Evolutionary conservation across 164 flowering plant genomes (phyloP).

Genomic region (Dillenia turbinata): DNA sequence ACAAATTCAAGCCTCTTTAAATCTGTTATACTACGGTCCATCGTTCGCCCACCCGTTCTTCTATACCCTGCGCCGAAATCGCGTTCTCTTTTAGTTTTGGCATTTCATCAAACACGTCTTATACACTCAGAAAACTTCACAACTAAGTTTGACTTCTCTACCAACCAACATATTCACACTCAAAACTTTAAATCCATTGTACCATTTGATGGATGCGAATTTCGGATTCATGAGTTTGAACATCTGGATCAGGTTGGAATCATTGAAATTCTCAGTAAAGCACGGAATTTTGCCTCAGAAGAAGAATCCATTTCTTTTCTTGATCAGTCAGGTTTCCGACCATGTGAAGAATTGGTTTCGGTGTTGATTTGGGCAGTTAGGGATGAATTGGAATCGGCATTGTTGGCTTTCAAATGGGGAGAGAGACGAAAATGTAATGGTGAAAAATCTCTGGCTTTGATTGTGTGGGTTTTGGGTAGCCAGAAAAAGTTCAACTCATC

Average conservation of each 20-base stretch:
- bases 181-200: no score
- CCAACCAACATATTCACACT: conserved; percentile 8
- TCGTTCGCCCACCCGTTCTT: conserved; percentile 7
- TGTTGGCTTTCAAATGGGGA: conserved; percentile 75
- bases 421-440: conserved; percentile 33
- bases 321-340: conserved; percentile 34
- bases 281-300: conserved; percentile 30
- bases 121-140: conserved; percentile 5
- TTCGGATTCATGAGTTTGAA: neutral
- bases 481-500: conserved; percentile 59
- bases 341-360: conserved; percentile 33
- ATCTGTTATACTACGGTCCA: conserved; percentile 1
- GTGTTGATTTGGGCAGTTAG: conserved; percentile 58
- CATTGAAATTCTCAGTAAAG: conserved; percentile 27
- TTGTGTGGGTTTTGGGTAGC: conserved; percentile 72
- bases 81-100: conserved; percentile 15
- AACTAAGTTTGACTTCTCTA: neutral
- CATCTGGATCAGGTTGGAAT: conserved; percentile 20
- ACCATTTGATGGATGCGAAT: neutral
- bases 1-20: conserved; percentile 1
- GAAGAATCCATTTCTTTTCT: conserved; percentile 47
- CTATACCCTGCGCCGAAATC: neutral
- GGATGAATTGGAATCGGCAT: conserved; percentile 68
- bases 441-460: conserved; percentile 43
- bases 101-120: conserved; percentile 9